phyloP scores from a whole-genome alignment of 768 basidiomycete genomes.

The Hericium coralloides region DNA sequence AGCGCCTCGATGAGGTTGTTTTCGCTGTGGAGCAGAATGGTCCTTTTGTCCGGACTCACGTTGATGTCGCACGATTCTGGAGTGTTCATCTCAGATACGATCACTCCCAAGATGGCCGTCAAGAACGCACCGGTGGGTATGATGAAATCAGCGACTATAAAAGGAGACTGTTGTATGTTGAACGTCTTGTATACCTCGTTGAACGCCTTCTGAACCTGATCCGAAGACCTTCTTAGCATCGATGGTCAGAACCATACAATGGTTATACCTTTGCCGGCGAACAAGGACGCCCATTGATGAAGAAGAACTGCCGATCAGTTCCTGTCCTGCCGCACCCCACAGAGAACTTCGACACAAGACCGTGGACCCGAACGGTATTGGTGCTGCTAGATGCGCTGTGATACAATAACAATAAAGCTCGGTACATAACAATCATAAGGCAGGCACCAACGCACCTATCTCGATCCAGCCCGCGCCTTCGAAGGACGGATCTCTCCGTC shows the following conservation, averaged over 20 bases:
- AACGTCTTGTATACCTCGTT: conserved; percentile 91
- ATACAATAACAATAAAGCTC: conserved; percentile 1
- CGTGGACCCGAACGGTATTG: conserved; percentile 48
- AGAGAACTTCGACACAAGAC: conserved; percentile 78
- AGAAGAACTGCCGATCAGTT: conserved; percentile 87
- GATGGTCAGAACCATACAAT: not conserved
- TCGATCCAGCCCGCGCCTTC: conserved; percentile 24
- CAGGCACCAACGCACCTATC: not conserved
- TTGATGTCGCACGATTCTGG: conserved; percentile 85
- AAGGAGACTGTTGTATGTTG: conserved; percentile 64
- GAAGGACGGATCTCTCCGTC: conserved; percentile 46
- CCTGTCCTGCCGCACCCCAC: conserved; percentile 68
- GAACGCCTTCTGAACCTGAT: conserved; percentile 78
- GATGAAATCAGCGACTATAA: conserved; percentile 76
- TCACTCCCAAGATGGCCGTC: not conserved
- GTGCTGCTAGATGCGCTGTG: conserved; percentile 15
- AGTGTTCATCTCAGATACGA: not conserved
- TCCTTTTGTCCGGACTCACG: conserved; percentile 95
- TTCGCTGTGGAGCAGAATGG: conserved; percentile 86
- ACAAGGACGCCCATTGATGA: conserved; percentile 87
- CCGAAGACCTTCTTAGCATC: not conserved
- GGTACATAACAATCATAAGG: too few species aligned
- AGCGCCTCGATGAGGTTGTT: conserved; percentile 66
- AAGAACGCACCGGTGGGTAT: conserved; percentile 61
- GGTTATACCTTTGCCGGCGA: conserved; percentile 55